phyloP scores from a whole-genome alignment of 1,139 yeast species.

The Geotrichum reessii region DNA sequence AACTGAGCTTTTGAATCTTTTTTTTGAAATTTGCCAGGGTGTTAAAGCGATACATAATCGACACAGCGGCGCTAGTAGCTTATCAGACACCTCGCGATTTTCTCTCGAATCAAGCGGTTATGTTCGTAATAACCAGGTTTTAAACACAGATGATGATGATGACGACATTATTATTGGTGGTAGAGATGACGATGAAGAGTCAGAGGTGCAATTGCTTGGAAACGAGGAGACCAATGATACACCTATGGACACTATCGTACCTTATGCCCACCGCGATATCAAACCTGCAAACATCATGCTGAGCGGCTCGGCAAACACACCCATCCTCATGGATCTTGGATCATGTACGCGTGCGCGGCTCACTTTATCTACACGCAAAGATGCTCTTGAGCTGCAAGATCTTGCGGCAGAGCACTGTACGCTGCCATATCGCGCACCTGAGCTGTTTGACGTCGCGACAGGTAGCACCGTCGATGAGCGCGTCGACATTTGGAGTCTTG shows the following conservation, averaged over 20 bases:
- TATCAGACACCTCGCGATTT: neutral
- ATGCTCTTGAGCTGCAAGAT: conserved; percentile 73
- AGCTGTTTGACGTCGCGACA: conserved; percentile 68
- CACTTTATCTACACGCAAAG: conserved; percentile 52
- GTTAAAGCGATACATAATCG: conserved; percentile 64
- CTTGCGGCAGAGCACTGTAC: conserved; percentile 83
- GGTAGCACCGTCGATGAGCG: conserved; percentile 59
- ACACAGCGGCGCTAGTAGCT: conserved; percentile 38
- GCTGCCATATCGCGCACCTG: conserved; percentile 86
- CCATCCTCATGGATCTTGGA: conserved; percentile 81
- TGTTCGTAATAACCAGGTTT: neutral
- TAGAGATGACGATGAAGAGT: conserved; percentile 17
- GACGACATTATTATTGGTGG: conserved; percentile 18
- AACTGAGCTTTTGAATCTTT: conserved; percentile 53
- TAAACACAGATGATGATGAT: conserved; percentile 13
- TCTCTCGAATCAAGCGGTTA: neutral
- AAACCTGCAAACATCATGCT: conserved; percentile 89
- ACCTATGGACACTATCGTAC: conserved; percentile 54
- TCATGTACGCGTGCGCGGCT: conserved; percentile 65
- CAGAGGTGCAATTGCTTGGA: conserved; percentile 28
- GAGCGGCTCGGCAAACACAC: conserved; percentile 56
- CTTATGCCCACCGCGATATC: conserved; percentile 80
- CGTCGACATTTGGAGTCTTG: conserved; percentile 87
- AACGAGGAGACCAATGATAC: conserved; percentile 31
- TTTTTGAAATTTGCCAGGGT: conserved; percentile 70